phyloP scores from a whole-genome alignment of 2,329 filamentous ascomycete species.

The Aureobasidium subglaciale region DNA sequence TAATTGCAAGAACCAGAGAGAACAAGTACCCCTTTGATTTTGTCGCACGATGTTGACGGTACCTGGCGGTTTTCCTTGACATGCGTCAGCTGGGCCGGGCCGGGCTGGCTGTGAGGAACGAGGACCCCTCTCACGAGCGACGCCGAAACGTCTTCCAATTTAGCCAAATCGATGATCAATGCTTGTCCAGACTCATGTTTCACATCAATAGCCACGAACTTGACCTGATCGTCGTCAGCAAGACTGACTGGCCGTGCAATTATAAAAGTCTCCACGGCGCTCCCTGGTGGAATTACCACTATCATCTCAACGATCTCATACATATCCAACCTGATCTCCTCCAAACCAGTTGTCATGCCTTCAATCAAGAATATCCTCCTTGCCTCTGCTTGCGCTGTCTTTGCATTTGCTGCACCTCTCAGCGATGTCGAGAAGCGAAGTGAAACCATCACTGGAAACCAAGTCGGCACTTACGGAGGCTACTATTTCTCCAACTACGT shows the following conservation, averaged over 20 bases:
- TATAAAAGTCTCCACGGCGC: no score
- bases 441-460: conserved; percentile 12
- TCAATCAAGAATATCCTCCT: background rate
- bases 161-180: background rate
- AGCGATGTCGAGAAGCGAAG: conserved; percentile 4
- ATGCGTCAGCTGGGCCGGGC: background rate
- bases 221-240: no score
- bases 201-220: no score
- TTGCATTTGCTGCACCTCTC: background rate
- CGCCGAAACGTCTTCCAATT: background rate
- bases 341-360: conserved; percentile 1
- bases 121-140: no score
- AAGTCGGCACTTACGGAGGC: conserved; percentile 12
- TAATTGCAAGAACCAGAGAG: background rate
- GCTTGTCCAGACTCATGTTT: no score
- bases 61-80: background rate
- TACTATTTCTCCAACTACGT: conserved; percentile 18
- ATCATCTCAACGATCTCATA: background rate
- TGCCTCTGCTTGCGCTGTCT: background rate
- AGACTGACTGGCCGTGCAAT: no score
- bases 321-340: no score
- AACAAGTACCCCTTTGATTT: no score
- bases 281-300: no score
- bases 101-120: no score
- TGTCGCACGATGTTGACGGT: no score